Conservation (phyloP, 2,329 filamentous ascomycete genomes). For the Huntiella omanensis region DNA sequence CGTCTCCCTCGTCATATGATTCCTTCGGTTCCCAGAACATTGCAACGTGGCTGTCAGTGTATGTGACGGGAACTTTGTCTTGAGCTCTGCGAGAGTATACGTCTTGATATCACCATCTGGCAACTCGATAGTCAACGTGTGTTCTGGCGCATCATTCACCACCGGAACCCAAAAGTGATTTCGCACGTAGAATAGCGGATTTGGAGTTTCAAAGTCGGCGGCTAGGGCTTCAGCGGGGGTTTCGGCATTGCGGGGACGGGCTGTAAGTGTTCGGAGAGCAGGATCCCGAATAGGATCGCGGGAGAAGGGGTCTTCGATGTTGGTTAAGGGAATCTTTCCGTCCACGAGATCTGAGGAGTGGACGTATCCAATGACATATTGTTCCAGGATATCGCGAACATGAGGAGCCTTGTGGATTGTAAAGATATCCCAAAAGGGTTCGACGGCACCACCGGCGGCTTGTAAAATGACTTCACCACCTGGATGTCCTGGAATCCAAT, state of each 20-base stretch:
- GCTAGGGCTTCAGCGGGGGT: slow-evolving; percentile 31
- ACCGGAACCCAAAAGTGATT: slow-evolving; percentile 46
- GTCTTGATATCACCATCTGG: slow-evolving; percentile 31
- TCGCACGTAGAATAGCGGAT: slow-evolving; percentile 37
- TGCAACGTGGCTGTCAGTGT: slow-evolving; percentile 37
- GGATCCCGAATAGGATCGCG: slow-evolving; percentile 33
- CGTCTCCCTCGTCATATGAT: slow-evolving; percentile 33
- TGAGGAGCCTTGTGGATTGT: slow-evolving; percentile 47
- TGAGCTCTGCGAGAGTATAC: slow-evolving; percentile 36
- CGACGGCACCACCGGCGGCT: slow-evolving; percentile 44
- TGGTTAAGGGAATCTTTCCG: slow-evolving; percentile 31
- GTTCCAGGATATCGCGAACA: slow-evolving; percentile 44
- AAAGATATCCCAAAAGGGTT: slow-evolving; percentile 54
- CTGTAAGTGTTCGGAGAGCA: slow-evolving; percentile 30
- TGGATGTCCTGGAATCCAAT: slow-evolving; percentile 46
- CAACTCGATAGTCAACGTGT: slow-evolving; percentile 35
- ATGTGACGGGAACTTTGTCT: slow-evolving; percentile 28
- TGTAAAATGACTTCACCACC: slow-evolving; percentile 50
- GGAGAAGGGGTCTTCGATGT: slow-evolving; percentile 41
- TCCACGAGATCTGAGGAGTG: slow-evolving; percentile 39
- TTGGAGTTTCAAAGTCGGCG: slow-evolving; percentile 33
- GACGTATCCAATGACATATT: slow-evolving; percentile 44
- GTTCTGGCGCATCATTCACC: slow-evolving; percentile 20
- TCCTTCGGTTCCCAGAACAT: slow-evolving; percentile 41
- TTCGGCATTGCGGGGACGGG: slow-evolving; percentile 42